phyloP scores from a whole-genome alignment of 352 stramenopile genomes.

The Globisporangium echinulatum region DNA sequence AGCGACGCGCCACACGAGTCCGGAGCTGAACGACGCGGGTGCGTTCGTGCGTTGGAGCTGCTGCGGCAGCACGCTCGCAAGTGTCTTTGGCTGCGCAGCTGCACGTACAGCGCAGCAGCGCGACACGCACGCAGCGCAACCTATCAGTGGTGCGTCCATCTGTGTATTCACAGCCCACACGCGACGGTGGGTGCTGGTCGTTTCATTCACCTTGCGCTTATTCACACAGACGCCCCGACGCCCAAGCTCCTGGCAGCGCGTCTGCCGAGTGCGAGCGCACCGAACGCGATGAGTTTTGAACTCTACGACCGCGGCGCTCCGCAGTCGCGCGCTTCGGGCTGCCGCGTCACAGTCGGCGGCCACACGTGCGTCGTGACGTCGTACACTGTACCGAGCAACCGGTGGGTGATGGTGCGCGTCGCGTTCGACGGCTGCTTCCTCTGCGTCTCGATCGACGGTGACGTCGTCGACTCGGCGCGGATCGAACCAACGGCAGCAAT shows the following conservation, averaged over 20 bases:
- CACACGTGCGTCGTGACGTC: slow-evolving; percentile 43
- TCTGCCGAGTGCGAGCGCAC: slow-evolving; percentile 13
- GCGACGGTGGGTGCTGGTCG: too few species aligned
- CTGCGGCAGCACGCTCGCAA: slow-evolving; percentile 46
- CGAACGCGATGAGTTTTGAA: slow-evolving; percentile 23
- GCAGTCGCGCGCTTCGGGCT: slow-evolving; percentile 22
- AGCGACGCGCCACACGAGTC: slow-evolving; percentile 36
- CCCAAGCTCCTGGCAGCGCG: slow-evolving; percentile 44
- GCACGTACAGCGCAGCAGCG: not conserved
- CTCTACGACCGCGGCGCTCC: slow-evolving; percentile 46
- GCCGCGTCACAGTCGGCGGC: slow-evolving; percentile 32
- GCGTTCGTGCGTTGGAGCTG: slow-evolving; percentile 60
- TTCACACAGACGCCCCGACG: not conserved
- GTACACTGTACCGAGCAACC: slow-evolving; percentile 45
- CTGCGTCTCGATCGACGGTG: slow-evolving; percentile 34
- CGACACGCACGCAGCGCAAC: too few species aligned
- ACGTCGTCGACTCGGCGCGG: slow-evolving; percentile 39
- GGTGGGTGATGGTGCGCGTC: slow-evolving; percentile 38
- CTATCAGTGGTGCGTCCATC: not conserved
- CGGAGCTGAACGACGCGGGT: slow-evolving; percentile 47
- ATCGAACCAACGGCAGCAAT: slow-evolving; percentile 3
- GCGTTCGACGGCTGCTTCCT: slow-evolving; percentile 47
- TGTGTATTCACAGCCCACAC: not conserved
- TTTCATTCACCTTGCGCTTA: too few species aligned
- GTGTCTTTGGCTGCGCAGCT: slow-evolving; percentile 48